Percentiles rank a stretch among this genome's conserved stretches.
Evolutionary conservation across 2,329 filamentous ascomycete species (phyloP).

Genomic region (Trichoderma asperellum): DNA sequence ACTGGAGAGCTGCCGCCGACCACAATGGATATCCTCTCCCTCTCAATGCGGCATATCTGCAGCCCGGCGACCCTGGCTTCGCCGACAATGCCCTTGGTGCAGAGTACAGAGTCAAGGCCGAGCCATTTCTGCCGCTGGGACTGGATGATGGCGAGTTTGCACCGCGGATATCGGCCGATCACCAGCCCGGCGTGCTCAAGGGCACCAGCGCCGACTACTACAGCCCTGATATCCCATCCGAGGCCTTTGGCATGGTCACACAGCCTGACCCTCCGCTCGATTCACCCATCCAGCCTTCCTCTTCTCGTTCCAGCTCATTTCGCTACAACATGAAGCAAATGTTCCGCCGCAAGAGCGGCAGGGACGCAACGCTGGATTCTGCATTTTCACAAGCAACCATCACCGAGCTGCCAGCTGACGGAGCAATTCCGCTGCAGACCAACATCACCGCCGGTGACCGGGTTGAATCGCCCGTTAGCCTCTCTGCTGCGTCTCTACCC

Average conservation of each 20-base stretch:
- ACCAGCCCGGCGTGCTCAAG: slow-evolving; percentile 38
- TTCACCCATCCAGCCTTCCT: slow-evolving; percentile 36
- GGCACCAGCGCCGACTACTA: slow-evolving; percentile 49
- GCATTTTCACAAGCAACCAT: slow-evolving; percentile 25
- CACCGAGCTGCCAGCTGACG: neutral
- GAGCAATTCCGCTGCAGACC: slow-evolving; percentile 27
- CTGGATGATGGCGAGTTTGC: slow-evolving; percentile 30
- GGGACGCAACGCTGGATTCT: slow-evolving; percentile 39
- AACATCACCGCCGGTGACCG: slow-evolving; percentile 25
- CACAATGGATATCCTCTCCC: neutral
- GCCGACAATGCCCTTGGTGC: neutral
- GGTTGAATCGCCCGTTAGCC: slow-evolving; percentile 28
- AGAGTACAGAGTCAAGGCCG: slow-evolving; percentile 24
- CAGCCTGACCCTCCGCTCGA: slow-evolving; percentile 33
- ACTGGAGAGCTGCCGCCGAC: slow-evolving; percentile 31
- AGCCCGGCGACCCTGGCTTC: slow-evolving; percentile 15
- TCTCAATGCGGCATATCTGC: slow-evolving; percentile 5
- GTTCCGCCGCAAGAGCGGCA: slow-evolving; percentile 43
- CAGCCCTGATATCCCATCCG: slow-evolving; percentile 46
- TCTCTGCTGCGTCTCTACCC: slow-evolving; percentile 19
- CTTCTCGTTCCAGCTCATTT: slow-evolving; percentile 41
- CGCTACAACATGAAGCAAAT: slow-evolving; percentile 44
- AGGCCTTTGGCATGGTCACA: slow-evolving; percentile 47
- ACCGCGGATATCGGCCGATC: slow-evolving; percentile 33
- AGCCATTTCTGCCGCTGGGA: slow-evolving; percentile 25